Evolutionary conservation across 352 stramenopile genomes (phyloP).

Genomic region (Pythium vanterpoolii): DNA sequence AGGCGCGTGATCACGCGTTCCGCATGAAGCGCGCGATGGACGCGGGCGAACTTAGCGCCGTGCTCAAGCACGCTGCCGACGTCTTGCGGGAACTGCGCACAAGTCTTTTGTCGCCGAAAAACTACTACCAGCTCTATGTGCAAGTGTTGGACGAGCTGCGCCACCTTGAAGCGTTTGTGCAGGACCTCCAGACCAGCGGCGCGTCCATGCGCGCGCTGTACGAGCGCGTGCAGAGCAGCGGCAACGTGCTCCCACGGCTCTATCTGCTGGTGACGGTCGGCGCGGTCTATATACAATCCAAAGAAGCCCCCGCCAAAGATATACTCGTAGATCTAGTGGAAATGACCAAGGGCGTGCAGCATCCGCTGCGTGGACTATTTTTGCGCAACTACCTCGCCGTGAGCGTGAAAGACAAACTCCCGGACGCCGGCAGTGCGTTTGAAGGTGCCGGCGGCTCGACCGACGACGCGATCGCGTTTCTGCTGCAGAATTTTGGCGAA

Average conservation of each 20-base stretch:
- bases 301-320: constrained; percentile 71
- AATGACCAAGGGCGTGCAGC: constrained; percentile 98
- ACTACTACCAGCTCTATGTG: constrained; percentile 99
- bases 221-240: constrained; percentile 93
- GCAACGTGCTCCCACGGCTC: constrained; percentile 94
- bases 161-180: constrained; percentile 93
- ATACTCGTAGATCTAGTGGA: constrained; percentile 98
- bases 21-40: constrained; percentile 86
- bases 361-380: constrained; percentile 97
- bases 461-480: constrained; percentile 93
- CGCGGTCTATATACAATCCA: constrained; percentile 92
- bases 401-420: constrained; percentile 94
- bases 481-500: constrained; percentile 97
- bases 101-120: constrained; percentile 94
- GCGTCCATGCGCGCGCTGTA: constrained; percentile 93
- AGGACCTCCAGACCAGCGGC: constrained; percentile 69
- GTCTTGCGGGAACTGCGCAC: constrained; percentile 86
- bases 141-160: constrained; percentile 92
- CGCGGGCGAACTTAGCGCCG: constrained; percentile 57
- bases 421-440: constrained; percentile 71
- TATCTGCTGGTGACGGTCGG: constrained; percentile 98
- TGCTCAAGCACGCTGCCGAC: constrained; percentile 80
- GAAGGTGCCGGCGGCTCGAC: constrained; percentile 67
- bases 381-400: constrained; percentile 95
- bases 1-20: constrained; percentile 74